A percentile compares a stretch with the other conserved stretches of the same genome.
Conservation (phyloP, 768 basidiomycete species). For the Omphalotus guepiniiformis region DNA sequence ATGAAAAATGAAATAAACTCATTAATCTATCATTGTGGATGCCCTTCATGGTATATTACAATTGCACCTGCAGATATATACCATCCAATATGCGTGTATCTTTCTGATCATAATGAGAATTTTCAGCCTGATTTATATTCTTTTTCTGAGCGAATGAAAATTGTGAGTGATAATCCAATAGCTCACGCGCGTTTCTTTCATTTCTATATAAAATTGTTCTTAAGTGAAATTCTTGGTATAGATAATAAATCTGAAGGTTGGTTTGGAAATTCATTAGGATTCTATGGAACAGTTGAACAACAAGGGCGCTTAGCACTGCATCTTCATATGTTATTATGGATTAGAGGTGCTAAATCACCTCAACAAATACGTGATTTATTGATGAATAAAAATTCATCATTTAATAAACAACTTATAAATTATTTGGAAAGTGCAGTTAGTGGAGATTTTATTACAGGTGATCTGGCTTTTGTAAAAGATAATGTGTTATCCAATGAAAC, state of each 20-base stretch:
- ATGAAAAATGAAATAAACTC: slow-evolving; percentile 7
- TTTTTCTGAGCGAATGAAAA: neutral
- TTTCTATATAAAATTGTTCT: slow-evolving; percentile 14
- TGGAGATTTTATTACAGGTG: slow-evolving; percentile 6
- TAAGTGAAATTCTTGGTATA: slow-evolving; percentile 11
- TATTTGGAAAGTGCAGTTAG: slow-evolving; percentile 4
- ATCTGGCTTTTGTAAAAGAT: neutral
- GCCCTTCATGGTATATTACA: slow-evolving; percentile 9
- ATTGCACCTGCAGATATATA: slow-evolving; percentile 1
- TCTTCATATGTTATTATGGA: slow-evolving; percentile 20
- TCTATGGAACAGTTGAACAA: slow-evolving; percentile 22
- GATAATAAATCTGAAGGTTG: slow-evolving; percentile 6
- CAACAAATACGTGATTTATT: slow-evolving; percentile 6
- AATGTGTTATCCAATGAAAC: neutral
- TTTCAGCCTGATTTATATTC: neutral
- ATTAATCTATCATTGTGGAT: neutral
- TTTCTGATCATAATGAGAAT: neutral
- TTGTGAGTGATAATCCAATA: slow-evolving; percentile 13
- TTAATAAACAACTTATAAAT: neutral
- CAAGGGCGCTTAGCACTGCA: slow-evolving; percentile 20
- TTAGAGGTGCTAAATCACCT: slow-evolving; percentile 2
- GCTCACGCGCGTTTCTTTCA: slow-evolving; percentile 18
- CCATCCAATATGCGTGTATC: slow-evolving; percentile 4
- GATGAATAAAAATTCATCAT: neutral
- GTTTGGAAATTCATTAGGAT: slow-evolving; percentile 13